These are phyloP conservation scores for Syzygium oleosum DNA, from an alignment of 345 rosid species.

Conservation along the genomic window DNA sequence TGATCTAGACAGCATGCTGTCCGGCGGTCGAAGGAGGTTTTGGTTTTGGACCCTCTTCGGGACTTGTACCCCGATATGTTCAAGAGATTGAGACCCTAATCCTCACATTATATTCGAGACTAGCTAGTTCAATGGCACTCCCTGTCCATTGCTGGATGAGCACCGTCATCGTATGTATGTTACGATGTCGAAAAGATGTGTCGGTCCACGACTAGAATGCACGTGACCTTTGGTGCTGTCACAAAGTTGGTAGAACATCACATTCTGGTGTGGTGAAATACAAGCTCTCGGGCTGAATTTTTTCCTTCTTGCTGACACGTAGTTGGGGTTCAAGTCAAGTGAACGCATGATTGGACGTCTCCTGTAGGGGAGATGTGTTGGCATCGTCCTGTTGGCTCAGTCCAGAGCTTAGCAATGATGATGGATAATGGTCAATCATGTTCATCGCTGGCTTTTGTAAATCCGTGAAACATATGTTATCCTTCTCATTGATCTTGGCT, in stretches of 20 bases:
- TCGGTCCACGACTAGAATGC: not conserved
- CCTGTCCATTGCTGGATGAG: not conserved
- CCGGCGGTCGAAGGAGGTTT: not conserved
- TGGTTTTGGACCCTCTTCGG: not conserved
- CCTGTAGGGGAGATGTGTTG: not conserved
- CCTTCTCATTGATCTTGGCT: not conserved
- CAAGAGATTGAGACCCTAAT: not conserved
- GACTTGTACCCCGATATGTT: not conserved
- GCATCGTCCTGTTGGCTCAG: not conserved
- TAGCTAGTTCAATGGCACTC: not conserved
- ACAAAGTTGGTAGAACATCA: not conserved
- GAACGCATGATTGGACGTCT: not conserved
- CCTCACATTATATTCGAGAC: not conserved
- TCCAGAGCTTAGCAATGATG: not conserved
- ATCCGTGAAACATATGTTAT: not conserved
- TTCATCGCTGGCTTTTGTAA: not conserved
- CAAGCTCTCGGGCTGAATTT: not conserved
- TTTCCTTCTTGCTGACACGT: not conserved
- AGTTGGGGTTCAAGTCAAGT: not conserved
- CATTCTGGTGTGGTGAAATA: not conserved
- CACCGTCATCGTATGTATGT: not conserved
- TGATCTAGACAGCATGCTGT: not conserved
- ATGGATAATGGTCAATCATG: not conserved
- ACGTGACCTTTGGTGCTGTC: not conserved
- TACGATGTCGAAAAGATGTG: not conserved